Percentiles rank a stretch among this genome's conserved stretches.
These are phyloP conservation scores for Pyrenochaeta sp. DNA, from an alignment of 2,329 filamentous ascomycete genomes.

Conservation along the genomic window DNA sequence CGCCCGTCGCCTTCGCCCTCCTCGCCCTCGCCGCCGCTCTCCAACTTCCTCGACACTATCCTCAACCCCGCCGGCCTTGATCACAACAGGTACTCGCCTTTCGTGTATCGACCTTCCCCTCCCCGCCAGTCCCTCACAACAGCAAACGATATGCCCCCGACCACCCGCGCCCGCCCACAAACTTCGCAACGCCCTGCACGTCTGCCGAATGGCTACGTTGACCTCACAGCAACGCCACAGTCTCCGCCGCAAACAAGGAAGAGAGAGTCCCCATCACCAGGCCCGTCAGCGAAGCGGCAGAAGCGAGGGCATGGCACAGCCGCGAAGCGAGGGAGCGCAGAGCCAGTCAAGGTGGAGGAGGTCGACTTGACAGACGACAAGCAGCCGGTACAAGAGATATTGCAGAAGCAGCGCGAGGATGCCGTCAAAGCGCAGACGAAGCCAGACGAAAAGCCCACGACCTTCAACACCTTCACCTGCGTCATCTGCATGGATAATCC, in stretches of 20 bases:
- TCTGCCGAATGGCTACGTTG: constrained; percentile 48
- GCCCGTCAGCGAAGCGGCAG: constrained; percentile 44
- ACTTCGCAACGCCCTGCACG: constrained; percentile 27
- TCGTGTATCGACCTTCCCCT: constrained; percentile 13
- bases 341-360: constrained; percentile 52
- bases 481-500: constrained; percentile 71
- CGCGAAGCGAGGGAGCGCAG: background rate
- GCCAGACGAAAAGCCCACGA: constrained; percentile 49
- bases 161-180: constrained; percentile 22
- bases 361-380: constrained; percentile 60
- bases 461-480: constrained; percentile 62
- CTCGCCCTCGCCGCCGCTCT: constrained; percentile 24
- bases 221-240: constrained; percentile 41
- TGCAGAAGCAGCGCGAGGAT: constrained; percentile 63
- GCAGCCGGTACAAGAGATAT: constrained; percentile 52
- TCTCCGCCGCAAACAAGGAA: constrained; percentile 31
- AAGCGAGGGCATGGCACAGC: constrained; percentile 31
- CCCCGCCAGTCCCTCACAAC: constrained; percentile 1
- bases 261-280: constrained; percentile 31
- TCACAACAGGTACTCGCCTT: constrained; percentile 25
- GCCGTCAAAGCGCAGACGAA: constrained; percentile 57
- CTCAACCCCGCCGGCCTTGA: constrained; percentile 35
- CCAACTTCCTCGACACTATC: constrained; percentile 40
- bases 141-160: constrained; percentile 21
- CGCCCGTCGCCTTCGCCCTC: constrained; percentile 19